Percentiles rank a stretch among this genome's conserved stretches.
Conservation (phyloP, 768 basidiomycete species). For the Leccinum subgranulosum region DNA sequence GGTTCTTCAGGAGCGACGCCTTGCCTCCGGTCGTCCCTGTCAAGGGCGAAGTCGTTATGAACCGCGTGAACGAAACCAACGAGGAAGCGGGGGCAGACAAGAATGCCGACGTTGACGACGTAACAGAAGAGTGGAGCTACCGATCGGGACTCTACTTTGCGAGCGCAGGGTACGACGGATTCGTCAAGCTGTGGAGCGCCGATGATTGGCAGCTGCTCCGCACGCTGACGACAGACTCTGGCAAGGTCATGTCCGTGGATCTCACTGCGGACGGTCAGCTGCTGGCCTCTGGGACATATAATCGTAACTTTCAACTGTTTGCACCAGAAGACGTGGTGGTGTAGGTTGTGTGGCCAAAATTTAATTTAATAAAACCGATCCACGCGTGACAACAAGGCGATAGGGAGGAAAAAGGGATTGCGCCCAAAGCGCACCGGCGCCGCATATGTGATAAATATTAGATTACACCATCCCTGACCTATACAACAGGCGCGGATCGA, state of each 20-base stretch:
- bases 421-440: background rate
- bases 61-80: constrained; percentile 36
- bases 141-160: constrained; percentile 91
- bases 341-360: constrained; percentile 18
- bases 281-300: constrained; percentile 88
- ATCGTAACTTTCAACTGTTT: constrained; percentile 92
- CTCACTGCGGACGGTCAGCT: constrained; percentile 78
- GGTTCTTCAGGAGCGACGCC: constrained; percentile 81
- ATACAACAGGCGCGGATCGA: constrained; percentile 14
- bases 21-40: constrained; percentile 39
- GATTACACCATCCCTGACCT: constrained; percentile 43
- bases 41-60: constrained; percentile 50
- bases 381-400: constrained; percentile 33
- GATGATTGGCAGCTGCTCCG: constrained; percentile 96
- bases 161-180: constrained; percentile 91
- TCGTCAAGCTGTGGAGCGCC: constrained; percentile 94
- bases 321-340: constrained; percentile 63
- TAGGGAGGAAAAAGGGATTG: constrained; percentile 7
- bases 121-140: constrained; percentile 67
- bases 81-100: constrained; percentile 30
- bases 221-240: constrained; percentile 87
- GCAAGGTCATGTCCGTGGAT: constrained; percentile 99
- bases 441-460: constrained; percentile 28
- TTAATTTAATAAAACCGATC: constrained; percentile 25
- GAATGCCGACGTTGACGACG: constrained; percentile 22